phyloP scores from a whole-genome alignment of 177 flowering plant genomes.

The Vitis hybrid region DNA sequence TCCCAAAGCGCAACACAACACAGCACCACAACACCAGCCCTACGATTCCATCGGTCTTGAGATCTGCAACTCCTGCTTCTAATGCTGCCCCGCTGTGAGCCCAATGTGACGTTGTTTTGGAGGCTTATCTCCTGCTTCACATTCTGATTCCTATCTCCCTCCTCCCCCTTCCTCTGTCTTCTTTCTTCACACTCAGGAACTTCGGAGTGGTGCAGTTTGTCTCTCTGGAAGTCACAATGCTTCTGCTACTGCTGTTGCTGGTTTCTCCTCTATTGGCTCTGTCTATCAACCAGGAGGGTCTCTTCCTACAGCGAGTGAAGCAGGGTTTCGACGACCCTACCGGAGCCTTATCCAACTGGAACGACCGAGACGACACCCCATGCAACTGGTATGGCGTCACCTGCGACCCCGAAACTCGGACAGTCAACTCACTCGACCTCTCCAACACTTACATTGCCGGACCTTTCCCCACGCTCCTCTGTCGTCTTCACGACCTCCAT shows the following conservation, averaged over 20 bases:
- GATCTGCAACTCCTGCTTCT: no score
- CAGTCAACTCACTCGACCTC: constrained; percentile 63
- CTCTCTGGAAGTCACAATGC: constrained; percentile 4
- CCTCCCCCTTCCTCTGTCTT: no score
- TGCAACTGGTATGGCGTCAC: constrained; percentile 72
- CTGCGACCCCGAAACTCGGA: constrained; percentile 42
- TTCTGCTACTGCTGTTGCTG: constrained; percentile 18
- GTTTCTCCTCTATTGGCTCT: constrained; percentile 7
- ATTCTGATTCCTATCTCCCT: no score
- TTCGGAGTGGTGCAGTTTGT: neutral
- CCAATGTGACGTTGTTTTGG: no score
- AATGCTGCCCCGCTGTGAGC: no score
- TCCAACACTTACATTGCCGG: constrained; percentile 54
- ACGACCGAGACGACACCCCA: constrained; percentile 47
- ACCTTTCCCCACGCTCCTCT: constrained; percentile 61
- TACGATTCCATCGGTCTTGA: no score
- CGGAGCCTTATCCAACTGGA: constrained; percentile 59
- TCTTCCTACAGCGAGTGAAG: constrained; percentile 53
- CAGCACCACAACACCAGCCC: no score
- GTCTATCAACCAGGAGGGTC: constrained; percentile 74
- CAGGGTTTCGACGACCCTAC: constrained; percentile 65
- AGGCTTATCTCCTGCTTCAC: no score
- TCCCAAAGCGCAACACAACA: no score
- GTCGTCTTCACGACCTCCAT: constrained; percentile 52
- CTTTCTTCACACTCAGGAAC: no score